These are phyloP conservation scores for Vigna angularis DNA, from an alignment of 306 rosid genomes.

Conservation along the genomic window DNA sequence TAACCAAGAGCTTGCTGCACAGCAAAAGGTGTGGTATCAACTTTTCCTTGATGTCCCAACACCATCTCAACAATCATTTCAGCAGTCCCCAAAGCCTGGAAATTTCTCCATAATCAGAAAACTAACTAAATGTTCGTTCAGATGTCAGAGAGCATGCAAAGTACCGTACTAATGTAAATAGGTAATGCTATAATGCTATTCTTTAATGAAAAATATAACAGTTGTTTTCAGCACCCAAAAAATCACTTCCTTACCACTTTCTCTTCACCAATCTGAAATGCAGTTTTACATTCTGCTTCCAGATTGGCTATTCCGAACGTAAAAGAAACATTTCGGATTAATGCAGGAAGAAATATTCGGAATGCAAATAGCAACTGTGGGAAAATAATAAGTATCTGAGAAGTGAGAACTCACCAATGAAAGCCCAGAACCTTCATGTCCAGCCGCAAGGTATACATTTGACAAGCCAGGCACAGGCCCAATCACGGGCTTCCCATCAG, in stretches of 20 bases:
- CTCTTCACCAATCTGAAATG: too few species aligned
- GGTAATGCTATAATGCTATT: not conserved
- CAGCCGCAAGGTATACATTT: conserved; percentile 87
- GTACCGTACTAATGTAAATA: not conserved
- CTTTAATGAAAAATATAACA: too few species aligned
- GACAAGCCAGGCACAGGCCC: conserved; percentile 84
- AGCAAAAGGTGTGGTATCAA: conserved; percentile 59
- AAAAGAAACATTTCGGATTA: too few species aligned
- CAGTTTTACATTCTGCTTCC: too few species aligned
- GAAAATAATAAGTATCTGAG: not conserved
- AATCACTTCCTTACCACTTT: too few species aligned
- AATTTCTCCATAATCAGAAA: conserved; percentile 41
- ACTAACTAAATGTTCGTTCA: conserved; percentile 14
- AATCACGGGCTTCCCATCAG: conserved; percentile 89
- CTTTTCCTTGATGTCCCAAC: conserved; percentile 62
- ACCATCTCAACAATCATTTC: conserved; percentile 81
- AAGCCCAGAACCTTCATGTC: conserved; percentile 95
- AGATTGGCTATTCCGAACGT: too few species aligned
- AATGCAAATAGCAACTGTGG: too few species aligned
- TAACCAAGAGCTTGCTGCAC: conserved; percentile 45
- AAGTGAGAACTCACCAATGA: conserved; percentile 65
- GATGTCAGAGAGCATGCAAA: not conserved
- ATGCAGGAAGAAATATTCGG: too few species aligned
- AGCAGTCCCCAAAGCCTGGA: conserved; percentile 91
- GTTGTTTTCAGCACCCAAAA: too few species aligned